phyloP scores from a whole-genome alignment of 257 asterid genomes.

The Plantago elongata region DNA sequence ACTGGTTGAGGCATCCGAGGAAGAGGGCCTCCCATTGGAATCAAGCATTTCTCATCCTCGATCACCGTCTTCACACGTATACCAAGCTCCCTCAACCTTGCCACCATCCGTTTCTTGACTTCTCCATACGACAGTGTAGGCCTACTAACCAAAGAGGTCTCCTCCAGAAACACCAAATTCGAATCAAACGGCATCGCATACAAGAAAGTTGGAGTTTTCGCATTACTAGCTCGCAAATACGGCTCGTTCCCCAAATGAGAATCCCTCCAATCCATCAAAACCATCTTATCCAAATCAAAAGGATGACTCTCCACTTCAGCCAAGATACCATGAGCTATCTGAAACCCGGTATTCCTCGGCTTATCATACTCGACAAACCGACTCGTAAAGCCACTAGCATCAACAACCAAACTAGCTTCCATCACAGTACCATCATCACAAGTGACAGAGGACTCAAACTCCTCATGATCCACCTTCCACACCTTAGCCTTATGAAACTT shows the following conservation, averaged over 20 bases:
- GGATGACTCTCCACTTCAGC: slow-evolving; percentile 85
- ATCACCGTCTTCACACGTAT: slow-evolving; percentile 54
- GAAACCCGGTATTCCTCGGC: slow-evolving; percentile 71
- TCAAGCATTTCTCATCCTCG: slow-evolving; percentile 84
- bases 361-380: slow-evolving; percentile 58
- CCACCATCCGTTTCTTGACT: slow-evolving; percentile 83
- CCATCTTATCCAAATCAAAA: slow-evolving; percentile 85
- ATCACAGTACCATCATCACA: slow-evolving; percentile 74
- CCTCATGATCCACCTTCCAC: slow-evolving; percentile 60
- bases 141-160: slow-evolving; percentile 75
- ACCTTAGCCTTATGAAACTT: slow-evolving; percentile 59
- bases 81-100: slow-evolving; percentile 77
- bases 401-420: slow-evolving; percentile 63
- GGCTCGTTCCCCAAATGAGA: slow-evolving; percentile 94
- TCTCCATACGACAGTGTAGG: slow-evolving; percentile 59
- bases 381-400: slow-evolving; percentile 81
- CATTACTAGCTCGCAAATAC: slow-evolving; percentile 36
- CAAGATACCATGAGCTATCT: slow-evolving; percentile 84
- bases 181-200: slow-evolving; percentile 86
- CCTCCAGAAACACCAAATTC: slow-evolving; percentile 74
- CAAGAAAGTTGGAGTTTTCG: slow-evolving; percentile 61
- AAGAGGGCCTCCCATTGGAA: slow-evolving; percentile 92
- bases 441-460: slow-evolving; percentile 59
- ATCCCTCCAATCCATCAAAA: slow-evolving; percentile 97
- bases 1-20: slow-evolving; percentile 71